Evolutionary conservation across 2,329 filamentous ascomycete species (phyloP).

Genomic region (Delphinella strobiligena): DNA sequence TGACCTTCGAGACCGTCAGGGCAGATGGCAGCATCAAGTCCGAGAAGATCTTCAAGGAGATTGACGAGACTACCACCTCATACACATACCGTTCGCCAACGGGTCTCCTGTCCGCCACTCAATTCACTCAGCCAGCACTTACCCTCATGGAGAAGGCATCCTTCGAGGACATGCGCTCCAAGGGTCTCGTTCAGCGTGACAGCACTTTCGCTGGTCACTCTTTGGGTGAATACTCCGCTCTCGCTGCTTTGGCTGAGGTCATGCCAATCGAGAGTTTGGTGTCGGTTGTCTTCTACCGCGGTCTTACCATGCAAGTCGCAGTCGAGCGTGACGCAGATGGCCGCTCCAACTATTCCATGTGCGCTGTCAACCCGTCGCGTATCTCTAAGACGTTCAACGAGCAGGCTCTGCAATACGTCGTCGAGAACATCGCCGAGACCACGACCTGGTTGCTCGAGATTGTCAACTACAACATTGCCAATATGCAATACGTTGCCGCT

Average conservation of each 20-base stretch:
- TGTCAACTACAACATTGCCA: conserved; percentile 81
- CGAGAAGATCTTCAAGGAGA: conserved; percentile 98
- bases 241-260: conserved; percentile 91
- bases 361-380: conserved; percentile 93
- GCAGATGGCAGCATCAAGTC: conserved; percentile 89
- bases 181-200: conserved; percentile 89
- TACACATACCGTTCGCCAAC: conserved; percentile 97
- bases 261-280: conserved; percentile 99
- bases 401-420: conserved; percentile 89
- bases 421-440: conserved; percentile 86
- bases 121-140: conserved; percentile 94
- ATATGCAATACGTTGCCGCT: conserved; percentile 58
- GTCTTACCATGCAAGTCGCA: conserved; percentile 97
- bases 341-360: conserved; percentile 98
- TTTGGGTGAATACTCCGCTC: conserved; percentile 92
- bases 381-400: conserved; percentile 99
- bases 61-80: conserved; percentile 80
- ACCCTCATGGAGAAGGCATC: conserved; percentile 99
- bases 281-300: conserved; percentile 97
- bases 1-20: conserved; percentile 98
- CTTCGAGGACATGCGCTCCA: conserved; percentile 97
- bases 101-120: conserved; percentile 87
- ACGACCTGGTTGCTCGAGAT: conserved; percentile 96
- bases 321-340: conserved; percentile 90
- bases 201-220: conserved; percentile 98